Evolutionary conservation across 208 protist species (phyloP).

Genomic region (Endotrypanum monterogeii): DNA sequence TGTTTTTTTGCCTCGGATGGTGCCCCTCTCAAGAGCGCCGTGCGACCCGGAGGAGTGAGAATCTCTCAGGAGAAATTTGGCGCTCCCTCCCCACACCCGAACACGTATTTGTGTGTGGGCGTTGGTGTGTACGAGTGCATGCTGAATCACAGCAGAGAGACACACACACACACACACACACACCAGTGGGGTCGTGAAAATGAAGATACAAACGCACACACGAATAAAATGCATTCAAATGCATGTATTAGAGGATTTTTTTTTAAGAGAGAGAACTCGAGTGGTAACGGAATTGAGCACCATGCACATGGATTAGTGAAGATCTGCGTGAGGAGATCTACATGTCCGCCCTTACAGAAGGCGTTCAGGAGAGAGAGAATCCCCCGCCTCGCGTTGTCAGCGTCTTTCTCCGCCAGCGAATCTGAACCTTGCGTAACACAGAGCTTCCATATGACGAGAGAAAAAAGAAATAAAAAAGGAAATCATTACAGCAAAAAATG

Average conservation of each 20-base stretch:
- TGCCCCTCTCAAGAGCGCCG: too few species aligned
- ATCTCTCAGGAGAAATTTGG: too few species aligned
- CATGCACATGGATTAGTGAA: neutral
- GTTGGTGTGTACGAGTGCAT: neutral
- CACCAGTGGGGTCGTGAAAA: neutral
- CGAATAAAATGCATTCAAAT: constrained; percentile 8
- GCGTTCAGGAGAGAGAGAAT: neutral
- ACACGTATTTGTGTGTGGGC: neutral
- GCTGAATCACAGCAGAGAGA: too few species aligned
- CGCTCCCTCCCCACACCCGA: too few species aligned
- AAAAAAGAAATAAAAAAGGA: neutral
- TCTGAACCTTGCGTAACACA: neutral
- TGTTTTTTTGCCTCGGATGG: too few species aligned
- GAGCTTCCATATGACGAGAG: neutral
- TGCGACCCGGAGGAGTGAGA: too few species aligned
- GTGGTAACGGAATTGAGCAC: neutral
- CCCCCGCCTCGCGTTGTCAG: neutral
- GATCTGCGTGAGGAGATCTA: too few species aligned
- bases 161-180: neutral
- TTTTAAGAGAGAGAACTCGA: neutral
- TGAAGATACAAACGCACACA: neutral
- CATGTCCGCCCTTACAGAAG: neutral
- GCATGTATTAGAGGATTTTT: neutral
- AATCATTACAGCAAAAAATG: neutral
- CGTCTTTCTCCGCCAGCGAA: neutral